Percentiles rank a stretch among this genome's conserved stretches.
phyloP scores from a whole-genome alignment of 1,139 yeast species.

The Lodderomyces metapsilosis region DNA sequence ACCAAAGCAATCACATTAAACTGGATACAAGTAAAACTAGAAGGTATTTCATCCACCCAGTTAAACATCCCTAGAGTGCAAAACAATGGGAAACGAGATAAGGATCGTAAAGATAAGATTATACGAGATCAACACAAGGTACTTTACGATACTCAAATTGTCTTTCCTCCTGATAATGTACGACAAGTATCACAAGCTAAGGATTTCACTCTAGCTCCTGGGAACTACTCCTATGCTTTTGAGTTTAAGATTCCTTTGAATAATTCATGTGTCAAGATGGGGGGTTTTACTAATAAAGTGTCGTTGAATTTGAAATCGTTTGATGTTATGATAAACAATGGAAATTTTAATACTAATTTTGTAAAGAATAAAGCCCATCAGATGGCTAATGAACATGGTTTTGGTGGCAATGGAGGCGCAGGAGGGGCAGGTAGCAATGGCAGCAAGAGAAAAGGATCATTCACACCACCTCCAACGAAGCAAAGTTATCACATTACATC shows the following conservation, averaged over 20 bases:
- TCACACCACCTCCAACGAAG: slow-evolving; percentile 12
- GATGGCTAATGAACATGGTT: slow-evolving; percentile 12
- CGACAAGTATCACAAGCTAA: slow-evolving; percentile 45
- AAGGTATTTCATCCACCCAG: slow-evolving; percentile 50
- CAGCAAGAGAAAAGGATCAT: slow-evolving; percentile 2
- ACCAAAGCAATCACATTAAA: slow-evolving; percentile 48
- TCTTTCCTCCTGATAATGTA: slow-evolving; percentile 62
- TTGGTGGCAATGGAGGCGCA: neutral
- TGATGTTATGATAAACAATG: slow-evolving; percentile 36
- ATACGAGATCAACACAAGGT: slow-evolving; percentile 53
- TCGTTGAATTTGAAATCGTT: slow-evolving; percentile 32
- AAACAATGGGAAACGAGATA: slow-evolving; percentile 13
- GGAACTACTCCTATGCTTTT: slow-evolving; percentile 59
- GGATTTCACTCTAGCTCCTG: slow-evolving; percentile 61
- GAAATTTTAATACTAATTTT: slow-evolving; percentile 26
- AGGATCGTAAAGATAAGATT: slow-evolving; percentile 21
- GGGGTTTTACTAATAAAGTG: slow-evolving; percentile 43
- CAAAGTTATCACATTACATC: slow-evolving; percentile 37
- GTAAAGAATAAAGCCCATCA: slow-evolving; percentile 24
- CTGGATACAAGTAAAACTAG: slow-evolving; percentile 57
- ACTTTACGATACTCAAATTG: slow-evolving; percentile 52
- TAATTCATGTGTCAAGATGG: slow-evolving; percentile 45
- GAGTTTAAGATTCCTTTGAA: slow-evolving; percentile 53
- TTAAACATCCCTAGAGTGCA: slow-evolving; percentile 26
- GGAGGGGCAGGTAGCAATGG: neutral